Base-by-base conservation (phyloP, 2,329 filamentous ascomycete species). In the Metarhizium rileyi region DNA sequence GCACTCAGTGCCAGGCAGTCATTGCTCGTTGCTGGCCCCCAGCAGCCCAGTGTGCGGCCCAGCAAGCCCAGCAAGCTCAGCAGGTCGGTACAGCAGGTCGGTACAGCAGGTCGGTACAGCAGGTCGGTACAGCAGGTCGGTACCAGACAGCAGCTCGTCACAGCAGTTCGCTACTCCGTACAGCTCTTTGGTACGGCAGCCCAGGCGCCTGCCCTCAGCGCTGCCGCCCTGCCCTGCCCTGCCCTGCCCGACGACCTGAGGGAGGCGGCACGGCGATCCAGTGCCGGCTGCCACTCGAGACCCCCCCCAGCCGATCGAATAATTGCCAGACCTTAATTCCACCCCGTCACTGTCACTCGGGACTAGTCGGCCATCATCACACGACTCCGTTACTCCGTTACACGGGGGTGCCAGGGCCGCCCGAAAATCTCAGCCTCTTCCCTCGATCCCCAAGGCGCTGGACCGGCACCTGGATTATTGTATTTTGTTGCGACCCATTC, bases 331-430 rank as follows among this genome's bases (percentile, higher is more conserved):
- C 50, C 46, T 52, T 53, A 52, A 52, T 55, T 50, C 49, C 49
- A 53, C 52, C 50, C 53, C 41, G 53, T 55, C 52, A 53, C 52
- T 42, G 53, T 55, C 52, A 53, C 52, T 46, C 50, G 52, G 52
- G 52, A 36, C 52, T 48, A 46, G 49, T 49, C 52, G 51, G 50
- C 48, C 54, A 50, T 45, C 54, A 53, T 54, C 54, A 54, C 54
- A 56, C 53, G 49, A 54, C 52, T 47, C 46, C 26, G 48, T 51
- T 45, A 47, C 54, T 52, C 55, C 48, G 48, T 52, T 48, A 50
- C 47, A 47, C 51, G 33, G 47, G 45, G 44, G 46, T 28, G 45
- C 50, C 46, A 48, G 46, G 47, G 43, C 47, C 44, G 44, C 50
- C 47, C 38, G 44, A 40, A 48, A 50, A 50, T 44, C 44, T 52